Conservation (phyloP, 176 grass and related monocot genomes). For the Ampelocalamus luodianensis region DNA sequence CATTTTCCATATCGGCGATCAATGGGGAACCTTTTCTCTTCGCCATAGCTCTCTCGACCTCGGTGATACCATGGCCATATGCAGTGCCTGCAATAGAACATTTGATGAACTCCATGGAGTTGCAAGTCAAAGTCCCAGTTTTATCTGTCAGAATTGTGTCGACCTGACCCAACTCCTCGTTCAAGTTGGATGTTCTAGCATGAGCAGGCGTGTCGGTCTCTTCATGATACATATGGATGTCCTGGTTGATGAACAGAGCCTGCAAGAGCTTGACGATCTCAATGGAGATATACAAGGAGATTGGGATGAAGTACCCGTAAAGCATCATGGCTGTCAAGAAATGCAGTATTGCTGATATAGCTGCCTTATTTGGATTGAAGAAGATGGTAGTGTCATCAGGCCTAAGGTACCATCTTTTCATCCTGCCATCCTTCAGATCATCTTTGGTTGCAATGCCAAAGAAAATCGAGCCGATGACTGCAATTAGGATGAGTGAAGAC, state of each 20-base stretch:
- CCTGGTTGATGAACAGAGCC: constrained; percentile 78
- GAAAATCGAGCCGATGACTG: constrained; percentile 63
- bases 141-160: constrained; percentile 90
- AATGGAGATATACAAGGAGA: constrained; percentile 94
- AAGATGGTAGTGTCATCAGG: constrained; percentile 61
- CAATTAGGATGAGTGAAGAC: constrained; percentile 58
- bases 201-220: constrained; percentile 73
- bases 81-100: constrained; percentile 82
- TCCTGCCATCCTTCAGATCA: constrained; percentile 53
- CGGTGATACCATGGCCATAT: constrained; percentile 74
- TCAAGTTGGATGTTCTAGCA: constrained; percentile 91
- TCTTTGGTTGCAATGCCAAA: constrained; percentile 68
- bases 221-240: constrained; percentile 86
- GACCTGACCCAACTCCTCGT: constrained; percentile 91
- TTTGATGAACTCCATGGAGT: constrained; percentile 98
- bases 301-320: constrained; percentile 89
- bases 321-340: constrained; percentile 88
- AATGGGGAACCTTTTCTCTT: constrained; percentile 55
- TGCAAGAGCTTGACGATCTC: constrained; percentile 93
- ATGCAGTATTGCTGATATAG: constrained; percentile 54
- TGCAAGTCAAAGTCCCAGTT: constrained; percentile 90
- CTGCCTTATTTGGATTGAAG: constrained; percentile 51
- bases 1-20: constrained; percentile 34
- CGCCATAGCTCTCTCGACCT: constrained; percentile 81
- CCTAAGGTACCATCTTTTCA: constrained; percentile 86